Evolutionary conservation across 345 rosid species (phyloP), one percentile per base, ranked within the genome.

Genomic region (Combretum micranthum): DNA sequence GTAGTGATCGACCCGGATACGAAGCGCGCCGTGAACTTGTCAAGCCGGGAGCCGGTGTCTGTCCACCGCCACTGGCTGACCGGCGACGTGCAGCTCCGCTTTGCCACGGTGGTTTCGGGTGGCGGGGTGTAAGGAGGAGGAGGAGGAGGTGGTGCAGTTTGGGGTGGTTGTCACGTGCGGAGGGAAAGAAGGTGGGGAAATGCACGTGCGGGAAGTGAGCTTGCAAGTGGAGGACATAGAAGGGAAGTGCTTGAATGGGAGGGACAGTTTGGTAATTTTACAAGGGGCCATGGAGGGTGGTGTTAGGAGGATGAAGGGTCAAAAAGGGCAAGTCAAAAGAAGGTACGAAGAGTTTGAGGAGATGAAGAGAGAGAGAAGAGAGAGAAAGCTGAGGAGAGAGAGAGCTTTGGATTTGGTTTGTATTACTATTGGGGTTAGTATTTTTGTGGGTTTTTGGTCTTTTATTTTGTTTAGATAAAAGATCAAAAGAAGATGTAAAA

Each of bases 181-280:
- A 0, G 70, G 78, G n/a, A 74, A 79, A 23, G 87, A 67, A 52
- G 92, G 84, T 48, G 88, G 75, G 16, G 92, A 60, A 51, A 44
- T 84, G 75, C 73, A 80, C 59, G 91, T 84, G 88, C 72, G 75
- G 59, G 96, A 88, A 50, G 75, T 78, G 73, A 75, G 85, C 57
- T 43, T 91, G 69, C 79, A 64, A 61, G 76, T 79, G 64, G 86
- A 84, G 80, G 96, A 88, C 72, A 78, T 82, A 80, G 92, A 86
- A 20, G 95, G 96, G 39, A 88, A 68, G 55, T 66, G 61, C 16
- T 25, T 91, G 79, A 79, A 14, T n/a, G 96, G 98, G 57, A 64
- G 39, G 79, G 90, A 83, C 1, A 77, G 90, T 66, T 66, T 88
- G 84, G 84, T 72, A 54, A 72, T 88, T 61, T 62, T 88, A 37